These are phyloP conservation scores for Lachnellula subtilissima DNA, from an alignment of 2,329 filamentous ascomycete genomes.

Conservation along the genomic window DNA sequence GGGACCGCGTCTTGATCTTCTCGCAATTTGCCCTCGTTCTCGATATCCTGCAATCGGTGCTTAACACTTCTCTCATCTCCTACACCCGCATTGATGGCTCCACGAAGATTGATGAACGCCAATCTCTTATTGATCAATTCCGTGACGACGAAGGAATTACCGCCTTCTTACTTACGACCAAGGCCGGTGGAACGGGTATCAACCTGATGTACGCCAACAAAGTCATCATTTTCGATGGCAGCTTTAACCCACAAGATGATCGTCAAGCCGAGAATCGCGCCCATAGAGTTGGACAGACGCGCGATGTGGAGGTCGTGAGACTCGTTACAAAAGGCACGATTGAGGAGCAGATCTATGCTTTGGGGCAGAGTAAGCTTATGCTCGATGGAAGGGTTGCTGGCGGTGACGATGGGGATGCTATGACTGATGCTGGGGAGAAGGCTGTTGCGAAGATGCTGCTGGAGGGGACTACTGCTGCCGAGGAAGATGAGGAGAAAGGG, in stretches of 20 bases:
- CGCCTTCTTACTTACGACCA: slow-evolving; percentile 89
- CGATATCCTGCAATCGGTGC: slow-evolving; percentile 80
- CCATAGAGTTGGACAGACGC: slow-evolving; percentile 86
- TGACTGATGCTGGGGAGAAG: slow-evolving; percentile 33
- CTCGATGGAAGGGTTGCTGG: slow-evolving; percentile 72
- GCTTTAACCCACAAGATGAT: slow-evolving; percentile 97
- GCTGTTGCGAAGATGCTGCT: slow-evolving; percentile 28
- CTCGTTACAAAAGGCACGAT: slow-evolving; percentile 78
- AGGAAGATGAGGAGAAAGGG: slow-evolving; percentile 5
- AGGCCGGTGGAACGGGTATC: slow-evolving; percentile 93
- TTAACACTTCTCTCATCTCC: slow-evolving; percentile 65
- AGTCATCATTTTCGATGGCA: slow-evolving; percentile 93
- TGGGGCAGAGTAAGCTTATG: slow-evolving; percentile 89
- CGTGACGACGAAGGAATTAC: slow-evolving; percentile 70
- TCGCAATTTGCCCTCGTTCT: slow-evolving; percentile 90
- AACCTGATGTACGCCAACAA: slow-evolving; percentile 96
- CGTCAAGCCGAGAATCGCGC: slow-evolving; percentile 97
- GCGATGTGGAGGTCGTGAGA: slow-evolving; percentile 84
- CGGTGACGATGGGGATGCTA: slow-evolving; percentile 44
- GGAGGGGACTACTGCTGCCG: slow-evolving; percentile 16
- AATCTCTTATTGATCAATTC: slow-evolving; percentile 85
- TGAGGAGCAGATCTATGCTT: slow-evolving; percentile 86
- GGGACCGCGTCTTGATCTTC: slow-evolving; percentile 85
- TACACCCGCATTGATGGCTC: slow-evolving; percentile 85
- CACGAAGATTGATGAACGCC: slow-evolving; percentile 76